Evolutionary conservation across 2,329 filamentous ascomycete genomes (phyloP).

Genomic region (Ampelomyces quisqualis): DNA sequence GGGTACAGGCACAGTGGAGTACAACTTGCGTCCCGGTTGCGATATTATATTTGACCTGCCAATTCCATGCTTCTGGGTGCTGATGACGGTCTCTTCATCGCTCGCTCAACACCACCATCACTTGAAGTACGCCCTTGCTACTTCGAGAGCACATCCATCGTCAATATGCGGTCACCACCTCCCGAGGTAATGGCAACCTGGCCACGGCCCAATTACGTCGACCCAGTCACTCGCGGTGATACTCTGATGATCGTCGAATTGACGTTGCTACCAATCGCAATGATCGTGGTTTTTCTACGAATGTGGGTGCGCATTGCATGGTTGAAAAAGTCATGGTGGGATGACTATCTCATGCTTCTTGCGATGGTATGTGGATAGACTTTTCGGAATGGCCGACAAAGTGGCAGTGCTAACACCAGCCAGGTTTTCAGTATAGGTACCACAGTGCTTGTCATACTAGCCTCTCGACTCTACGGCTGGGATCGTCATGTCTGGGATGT

Average conservation of each 20-base stretch:
- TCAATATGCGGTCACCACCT: conserved; percentile 38
- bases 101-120: conserved; percentile 15
- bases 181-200: conserved; percentile 41
- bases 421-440: conserved; percentile 38
- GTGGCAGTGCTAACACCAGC: conserved; percentile 19
- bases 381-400: conserved; percentile 7
- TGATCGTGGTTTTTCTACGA: conserved; percentile 38
- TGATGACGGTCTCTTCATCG: conserved; percentile 29
- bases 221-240: conserved; percentile 47
- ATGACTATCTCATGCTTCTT: conserved; percentile 43
- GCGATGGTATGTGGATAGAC: conserved; percentile 34
- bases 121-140: conserved; percentile 20
- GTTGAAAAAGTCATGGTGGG: conserved; percentile 43
- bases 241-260: conserved; percentile 46
- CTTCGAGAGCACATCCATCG: conserved; percentile 16
- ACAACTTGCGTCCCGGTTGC: conserved; percentile 14
- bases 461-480: conserved; percentile 43
- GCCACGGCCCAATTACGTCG: conserved; percentile 48
- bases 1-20: conserved; percentile 23
- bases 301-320: conserved; percentile 41
- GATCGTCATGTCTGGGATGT: conserved; percentile 44
- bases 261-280: conserved; percentile 40
- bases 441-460: conserved; percentile 38
- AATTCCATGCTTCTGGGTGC: conserved; percentile 30
- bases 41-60: conserved; percentile 29